Percentiles rank a stretch among this genome's conserved stretches.
phyloP scores from a whole-genome alignment of 2,329 filamentous ascomycete genomes.

The Ceratocystis papillata region DNA sequence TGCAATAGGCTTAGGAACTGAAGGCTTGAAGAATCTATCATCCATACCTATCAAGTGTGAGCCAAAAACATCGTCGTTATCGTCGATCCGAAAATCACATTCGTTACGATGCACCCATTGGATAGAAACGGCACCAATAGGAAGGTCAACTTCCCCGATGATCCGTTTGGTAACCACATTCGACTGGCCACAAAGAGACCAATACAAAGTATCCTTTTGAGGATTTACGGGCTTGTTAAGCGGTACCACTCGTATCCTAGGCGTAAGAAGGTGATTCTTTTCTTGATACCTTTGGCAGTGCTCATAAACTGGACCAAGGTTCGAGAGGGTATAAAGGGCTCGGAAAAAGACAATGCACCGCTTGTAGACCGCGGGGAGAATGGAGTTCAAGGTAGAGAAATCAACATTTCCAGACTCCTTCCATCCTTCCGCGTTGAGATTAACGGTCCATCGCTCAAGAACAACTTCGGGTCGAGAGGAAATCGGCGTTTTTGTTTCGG shows the following conservation, averaged over 20 bases:
- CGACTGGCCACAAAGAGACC: constrained; percentile 55
- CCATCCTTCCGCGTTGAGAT: constrained; percentile 16
- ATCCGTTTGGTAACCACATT: constrained; percentile 63
- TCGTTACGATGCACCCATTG: constrained; percentile 76
- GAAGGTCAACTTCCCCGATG: constrained; percentile 76
- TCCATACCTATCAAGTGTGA: constrained; percentile 89
- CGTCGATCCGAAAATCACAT: constrained; percentile 82
- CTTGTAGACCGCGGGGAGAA: constrained; percentile 84
- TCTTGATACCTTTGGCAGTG: constrained; percentile 50
- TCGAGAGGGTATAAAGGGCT: constrained; percentile 53
- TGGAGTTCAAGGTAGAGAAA: constrained; percentile 37
- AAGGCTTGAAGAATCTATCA: constrained; percentile 76
- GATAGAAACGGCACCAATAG: constrained; percentile 71
- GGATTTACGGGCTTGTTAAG: background rate
- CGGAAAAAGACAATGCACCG: constrained; percentile 92
- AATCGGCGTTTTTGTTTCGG: constrained; percentile 29
- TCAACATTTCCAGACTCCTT: constrained; percentile 50
- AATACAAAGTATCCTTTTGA: constrained; percentile 52
- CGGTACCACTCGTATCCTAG: constrained; percentile 69
- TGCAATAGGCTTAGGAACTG: constrained; percentile 47
- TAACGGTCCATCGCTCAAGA: constrained; percentile 78
- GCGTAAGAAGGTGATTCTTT: constrained; percentile 42
- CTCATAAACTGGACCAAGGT: constrained; percentile 51
- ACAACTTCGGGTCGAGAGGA: constrained; percentile 60
- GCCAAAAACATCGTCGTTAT: constrained; percentile 80